Evolutionary conservation across 1,284 basidiomycete species (phyloP).

Genomic region (Cystobasidium pallidum): DNA sequence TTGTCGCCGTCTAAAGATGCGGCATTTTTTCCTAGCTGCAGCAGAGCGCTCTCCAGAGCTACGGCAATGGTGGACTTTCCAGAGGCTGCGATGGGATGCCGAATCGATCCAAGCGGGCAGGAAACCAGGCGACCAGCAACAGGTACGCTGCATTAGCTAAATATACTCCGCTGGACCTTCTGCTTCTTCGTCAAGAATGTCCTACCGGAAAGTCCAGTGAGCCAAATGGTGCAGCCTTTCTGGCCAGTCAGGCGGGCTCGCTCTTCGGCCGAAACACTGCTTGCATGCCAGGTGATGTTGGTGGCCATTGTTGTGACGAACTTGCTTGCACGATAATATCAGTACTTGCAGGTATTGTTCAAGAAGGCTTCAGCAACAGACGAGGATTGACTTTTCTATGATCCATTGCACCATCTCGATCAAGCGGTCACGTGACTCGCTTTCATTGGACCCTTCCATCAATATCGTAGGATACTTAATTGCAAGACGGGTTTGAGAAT

Average conservation of each 20-base stretch:
- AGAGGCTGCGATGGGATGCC: conserved; percentile 42
- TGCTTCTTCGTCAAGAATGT: neutral
- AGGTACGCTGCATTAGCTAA: too few relatives aligned
- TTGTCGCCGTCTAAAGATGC: conserved; percentile 98
- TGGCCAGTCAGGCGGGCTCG: conserved; percentile 60
- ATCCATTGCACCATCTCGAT: conserved; percentile 18
- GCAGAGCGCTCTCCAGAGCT: conserved; percentile 92
- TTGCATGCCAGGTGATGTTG: conserved; percentile 44
- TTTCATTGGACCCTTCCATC: too few relatives aligned
- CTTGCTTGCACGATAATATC: too few relatives aligned
- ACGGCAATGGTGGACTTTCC: conserved; percentile 92
- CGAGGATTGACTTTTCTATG: neutral
- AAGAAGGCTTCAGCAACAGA: too few relatives aligned
- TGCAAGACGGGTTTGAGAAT: too few relatives aligned
- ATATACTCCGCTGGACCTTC: too few relatives aligned
- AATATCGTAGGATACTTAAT: too few relatives aligned
- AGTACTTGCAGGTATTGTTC: too few relatives aligned
- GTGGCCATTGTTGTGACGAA: conserved; percentile 35
- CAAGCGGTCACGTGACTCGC: conserved; percentile 4
- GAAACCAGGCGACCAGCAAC: too few relatives aligned
- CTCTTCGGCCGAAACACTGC: conserved; percentile 34
- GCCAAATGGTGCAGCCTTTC: conserved; percentile 86
- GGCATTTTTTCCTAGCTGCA: conserved; percentile 80
- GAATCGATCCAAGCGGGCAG: too few relatives aligned
- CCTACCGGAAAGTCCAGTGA: conserved; percentile 88